Conservation (phyloP, 129 eudicot genomes). For the Logfia minima region DNA sequence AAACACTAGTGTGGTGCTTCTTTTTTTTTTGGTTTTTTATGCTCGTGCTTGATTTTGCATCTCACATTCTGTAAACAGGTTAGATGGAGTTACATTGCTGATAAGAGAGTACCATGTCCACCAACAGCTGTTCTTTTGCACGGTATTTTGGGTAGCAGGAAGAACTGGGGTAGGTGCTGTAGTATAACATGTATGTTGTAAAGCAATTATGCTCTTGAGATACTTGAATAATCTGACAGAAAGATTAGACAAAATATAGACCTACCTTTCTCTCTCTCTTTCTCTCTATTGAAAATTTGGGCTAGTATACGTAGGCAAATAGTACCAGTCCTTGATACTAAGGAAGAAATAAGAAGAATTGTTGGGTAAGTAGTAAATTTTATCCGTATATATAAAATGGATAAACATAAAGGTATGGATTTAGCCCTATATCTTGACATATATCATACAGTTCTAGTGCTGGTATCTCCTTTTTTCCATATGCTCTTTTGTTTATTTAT, state of each 20-base stretch:
- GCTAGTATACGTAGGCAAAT: not conserved
- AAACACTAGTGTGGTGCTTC: not conserved
- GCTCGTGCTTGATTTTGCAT: constrained; percentile 13
- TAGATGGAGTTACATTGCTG: constrained; percentile 88
- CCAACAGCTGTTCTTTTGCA: constrained; percentile 96
- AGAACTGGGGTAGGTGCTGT: constrained; percentile 82
- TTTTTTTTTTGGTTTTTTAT: not conserved
- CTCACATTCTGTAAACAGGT: constrained; percentile 52
- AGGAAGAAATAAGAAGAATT: constrained; percentile 2
- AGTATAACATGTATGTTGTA: constrained; percentile 8
- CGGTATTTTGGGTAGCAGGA: constrained; percentile 95
- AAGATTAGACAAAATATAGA: not conserved
- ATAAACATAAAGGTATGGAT: not conserved
- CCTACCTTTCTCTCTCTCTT: not conserved
- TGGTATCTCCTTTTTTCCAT: not conserved
- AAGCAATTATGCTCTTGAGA: constrained; percentile 9
- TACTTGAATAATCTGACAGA: not conserved
- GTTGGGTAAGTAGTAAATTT: not conserved
- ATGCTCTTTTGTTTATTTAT: too few relatives aligned
- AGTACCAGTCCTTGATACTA: constrained; percentile 3
- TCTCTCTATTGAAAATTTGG: not conserved
- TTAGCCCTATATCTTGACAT: not conserved
- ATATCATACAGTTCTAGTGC: not conserved
- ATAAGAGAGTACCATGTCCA: constrained; percentile 65
- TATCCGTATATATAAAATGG: not conserved